Percentiles rank a stretch among this genome's conserved stretches.
Conservation (phyloP, 495 filamentous ascomycete species). For the Penicillium lagena region DNA sequence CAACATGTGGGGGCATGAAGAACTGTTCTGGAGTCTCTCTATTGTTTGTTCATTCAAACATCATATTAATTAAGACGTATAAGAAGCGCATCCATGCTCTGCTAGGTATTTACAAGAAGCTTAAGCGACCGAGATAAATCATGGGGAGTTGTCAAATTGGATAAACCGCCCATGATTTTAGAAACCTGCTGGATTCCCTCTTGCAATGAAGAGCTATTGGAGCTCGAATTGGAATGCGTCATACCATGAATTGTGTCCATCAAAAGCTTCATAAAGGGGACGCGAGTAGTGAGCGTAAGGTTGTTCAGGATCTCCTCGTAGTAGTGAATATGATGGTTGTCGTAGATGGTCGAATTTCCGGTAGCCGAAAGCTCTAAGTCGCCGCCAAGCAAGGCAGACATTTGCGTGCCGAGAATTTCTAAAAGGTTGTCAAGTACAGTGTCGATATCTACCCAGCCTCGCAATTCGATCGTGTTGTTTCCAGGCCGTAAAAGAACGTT, state of each 20-base stretch:
- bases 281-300: conserved; percentile 26
- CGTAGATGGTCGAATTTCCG: conserved; percentile 36
- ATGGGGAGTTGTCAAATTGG: too few species aligned
- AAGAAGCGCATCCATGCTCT: too few species aligned
- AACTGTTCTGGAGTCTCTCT: too few species aligned
- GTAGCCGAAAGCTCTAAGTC: conserved; percentile 31
- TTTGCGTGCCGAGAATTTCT: conserved; percentile 25
- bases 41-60: too few species aligned
- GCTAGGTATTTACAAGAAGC: too few species aligned
- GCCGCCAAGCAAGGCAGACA: conserved; percentile 23
- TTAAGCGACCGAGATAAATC: too few species aligned
- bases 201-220: too few species aligned
- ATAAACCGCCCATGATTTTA: too few species aligned
- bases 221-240: too few species aligned
- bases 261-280: conserved; percentile 29
- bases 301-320: conserved; percentile 37
- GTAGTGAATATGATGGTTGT: conserved; percentile 36
- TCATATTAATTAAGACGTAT: too few species aligned
- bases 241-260: conserved; percentile 19
- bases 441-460: conserved; percentile 20
- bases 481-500: conserved; percentile 36
- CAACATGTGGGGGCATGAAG: too few species aligned
- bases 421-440: conserved; percentile 27
- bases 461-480: conserved; percentile 36
- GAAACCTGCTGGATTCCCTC: too few species aligned